Base-by-base conservation (phyloP, 495 filamentous ascomycete genomes). In the Echria macrotheca region DNA sequence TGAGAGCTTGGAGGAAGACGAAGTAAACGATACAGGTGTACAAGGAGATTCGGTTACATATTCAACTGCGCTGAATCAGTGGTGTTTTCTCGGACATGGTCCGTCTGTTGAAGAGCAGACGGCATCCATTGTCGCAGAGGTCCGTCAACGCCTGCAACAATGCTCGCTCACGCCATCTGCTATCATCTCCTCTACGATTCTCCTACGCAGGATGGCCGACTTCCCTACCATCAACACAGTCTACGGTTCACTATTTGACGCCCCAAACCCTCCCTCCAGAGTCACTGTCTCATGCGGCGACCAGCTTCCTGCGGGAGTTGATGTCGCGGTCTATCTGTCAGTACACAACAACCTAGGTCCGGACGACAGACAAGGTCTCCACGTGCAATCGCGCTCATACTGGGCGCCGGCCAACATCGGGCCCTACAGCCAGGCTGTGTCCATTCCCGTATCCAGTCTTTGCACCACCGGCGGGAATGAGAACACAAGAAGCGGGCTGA, bases 361-460 rank as follows among this genome's bases (percentile, higher is more conserved):
- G 11, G 49, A 39, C 28, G 66, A 64, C 55, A 69, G 67, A 43
- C 73, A 74, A 9, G 82, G 82, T 2, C 75, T 99, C 1, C 93
- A 99, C 64, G 90, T 99, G 3, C 94, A 97, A 61, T 89, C 86
- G 12, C 76, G 86, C 21, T 93, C 87, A 3, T 96, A 97, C 74
- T 99, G 93, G 93, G 94, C 93, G 1, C 93, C 93, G 0, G 91
- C 94, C 6, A 97, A 97, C 55, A 99, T 99, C 44, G 93, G 93
- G 0, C 93, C 94, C 0, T 99, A 99, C 64, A 94, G 89, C 10
- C 93, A 99, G 69, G 89, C 93, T 1, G 81, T 93, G 38, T 72
- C 80, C 14, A 64, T 81, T 15, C 81, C 81, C 24, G 49, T 79
- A 7, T 33, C 28, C 10, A 59, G 59, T 26, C 19, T 47, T 14